Conservation (phyloP, 495 filamentous ascomycete genomes). For the Penicillium tannophilum region DNA sequence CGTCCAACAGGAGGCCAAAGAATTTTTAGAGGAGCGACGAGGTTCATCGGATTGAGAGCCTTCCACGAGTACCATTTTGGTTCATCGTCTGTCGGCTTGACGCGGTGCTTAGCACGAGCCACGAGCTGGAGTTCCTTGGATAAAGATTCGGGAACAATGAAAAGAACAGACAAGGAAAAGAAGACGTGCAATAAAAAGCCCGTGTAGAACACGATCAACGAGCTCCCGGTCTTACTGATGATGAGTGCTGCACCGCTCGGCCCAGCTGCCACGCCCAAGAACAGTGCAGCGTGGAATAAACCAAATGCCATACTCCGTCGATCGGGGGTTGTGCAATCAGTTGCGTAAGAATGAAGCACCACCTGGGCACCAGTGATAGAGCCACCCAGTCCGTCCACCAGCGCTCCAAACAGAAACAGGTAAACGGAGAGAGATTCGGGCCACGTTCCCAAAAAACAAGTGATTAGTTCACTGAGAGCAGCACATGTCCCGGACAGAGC, state of each 20-base stretch:
- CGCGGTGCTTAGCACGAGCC: slow-evolving; percentile 66
- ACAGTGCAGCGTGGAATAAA: slow-evolving; percentile 85
- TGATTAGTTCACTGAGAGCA: slow-evolving; percentile 69
- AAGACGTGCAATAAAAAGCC: slow-evolving; percentile 68
- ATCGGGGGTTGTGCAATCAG: slow-evolving; percentile 81
- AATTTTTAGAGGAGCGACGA: slow-evolving; percentile 75
- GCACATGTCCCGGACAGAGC: slow-evolving; percentile 66
- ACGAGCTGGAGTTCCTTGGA: slow-evolving; percentile 63
- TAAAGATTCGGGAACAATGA: slow-evolving; percentile 81
- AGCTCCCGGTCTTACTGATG: slow-evolving; percentile 65
- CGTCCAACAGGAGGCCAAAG: slow-evolving; percentile 71
- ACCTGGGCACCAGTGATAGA: slow-evolving; percentile 85
- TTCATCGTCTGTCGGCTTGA: slow-evolving; percentile 18
- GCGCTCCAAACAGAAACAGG: slow-evolving; percentile 70
- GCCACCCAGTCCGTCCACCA: slow-evolving; percentile 80
- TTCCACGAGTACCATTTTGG: slow-evolving; percentile 22
- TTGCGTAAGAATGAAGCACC: slow-evolving; percentile 78
- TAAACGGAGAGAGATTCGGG: slow-evolving; percentile 71
- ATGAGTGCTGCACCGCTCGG: slow-evolving; percentile 78
- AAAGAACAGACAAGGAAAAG: slow-evolving; percentile 68
- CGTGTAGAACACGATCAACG: slow-evolving; percentile 77
- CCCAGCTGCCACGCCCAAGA: slow-evolving; percentile 81
- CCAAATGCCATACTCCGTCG: slow-evolving; percentile 84
- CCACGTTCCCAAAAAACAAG: slow-evolving; percentile 72
- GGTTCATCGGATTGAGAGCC: slow-evolving; percentile 53